These are phyloP conservation scores for Colletotrichum falcatum DNA, from an alignment of 2,329 filamentous ascomycete genomes.

Conservation along the genomic window DNA sequence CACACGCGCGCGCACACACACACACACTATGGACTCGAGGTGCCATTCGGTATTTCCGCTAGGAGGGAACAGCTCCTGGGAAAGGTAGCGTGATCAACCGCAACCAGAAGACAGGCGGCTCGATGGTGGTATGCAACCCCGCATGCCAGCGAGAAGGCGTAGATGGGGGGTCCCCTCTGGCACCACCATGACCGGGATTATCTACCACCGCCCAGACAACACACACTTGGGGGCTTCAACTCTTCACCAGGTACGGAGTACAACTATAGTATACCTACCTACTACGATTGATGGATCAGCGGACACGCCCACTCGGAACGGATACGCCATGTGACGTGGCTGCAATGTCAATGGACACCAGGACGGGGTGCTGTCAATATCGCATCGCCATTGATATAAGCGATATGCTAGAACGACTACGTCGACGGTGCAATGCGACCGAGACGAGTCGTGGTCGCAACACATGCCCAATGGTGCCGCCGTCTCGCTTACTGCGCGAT, in stretches of 20 bases:
- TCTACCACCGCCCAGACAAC: background rate
- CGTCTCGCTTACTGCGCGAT: background rate
- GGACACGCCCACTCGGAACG: background rate
- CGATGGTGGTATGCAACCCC: background rate
- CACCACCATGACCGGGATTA: conserved; percentile 2
- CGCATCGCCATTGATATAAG: conserved; percentile 19
- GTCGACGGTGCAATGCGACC: conserved; percentile 22
- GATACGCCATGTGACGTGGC: conserved; percentile 2
- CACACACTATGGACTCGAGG: background rate
- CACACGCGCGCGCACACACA: background rate
- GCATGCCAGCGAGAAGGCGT: background rate
- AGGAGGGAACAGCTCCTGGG: conserved; percentile 36
- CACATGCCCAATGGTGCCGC: conserved; percentile 3
- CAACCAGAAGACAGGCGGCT: conserved; percentile 8
- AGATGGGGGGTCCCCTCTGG: background rate
- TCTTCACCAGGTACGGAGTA: background rate
- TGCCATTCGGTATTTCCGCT: conserved; percentile 39
- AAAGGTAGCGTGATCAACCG: conserved; percentile 38
- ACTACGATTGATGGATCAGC: background rate
- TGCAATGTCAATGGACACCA: conserved; percentile 6
- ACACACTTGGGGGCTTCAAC: background rate
- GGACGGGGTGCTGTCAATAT: conserved; percentile 30
- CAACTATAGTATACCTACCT: too few species aligned
- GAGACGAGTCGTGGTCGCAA: conserved; percentile 6
- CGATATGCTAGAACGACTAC: background rate